Base-by-base conservation (phyloP, 495 filamentous ascomycete species). In the Annulohypoxylon bovei region DNA sequence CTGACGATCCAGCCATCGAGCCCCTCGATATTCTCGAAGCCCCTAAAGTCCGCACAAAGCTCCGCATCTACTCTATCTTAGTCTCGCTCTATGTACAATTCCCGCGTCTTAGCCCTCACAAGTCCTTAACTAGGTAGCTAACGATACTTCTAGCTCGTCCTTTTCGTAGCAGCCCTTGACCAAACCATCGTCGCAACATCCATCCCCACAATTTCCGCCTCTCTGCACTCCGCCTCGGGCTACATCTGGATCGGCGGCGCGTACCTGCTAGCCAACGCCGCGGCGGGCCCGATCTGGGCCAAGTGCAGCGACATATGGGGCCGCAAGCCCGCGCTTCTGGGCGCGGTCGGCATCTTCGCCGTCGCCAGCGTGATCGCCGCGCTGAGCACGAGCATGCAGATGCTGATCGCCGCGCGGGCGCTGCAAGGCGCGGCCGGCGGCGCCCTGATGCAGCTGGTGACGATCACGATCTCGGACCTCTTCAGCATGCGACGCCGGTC, bases 351-450 rank as follows among this genome's bases (percentile, higher is more conserved):
- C 32, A 90, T 94, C 79, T 86, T 94, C 59, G 70, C 79, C 63
- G 73, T 74, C 25, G 90, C 86, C 16, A 91, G 89, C 65, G 79
- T 94, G 55, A 82, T 94, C 23, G 90, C 90, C 52, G 92, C 86
- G 1, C 63, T 90, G 39, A 85, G 90, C 27, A 81, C 78, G 20
- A 90, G 83, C 61, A 88, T 95, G 70, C 80, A 84, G 35, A 91
- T 93, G 86, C 82, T 95, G 32, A 84, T 95, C 44, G 84, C 84
- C 4, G 92, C 90, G 8, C 82, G 92, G 74, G 87, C 88, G 0
- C 79, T 95, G 33, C 92, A 95, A 75, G 92, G 92, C 62, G 79
- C 88, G 12, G 92, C 90, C n/a, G 91, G 90, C 49, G 92, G 92
- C 65, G 92, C 92, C 0, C 81, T 93, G 46, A 82, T 93, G 11